Percentiles rank a stretch among this genome's conserved stretches.
These are phyloP conservation scores for Coemansia sp. DNA, from an alignment of 192 early-diverging fungal species.

Conservation along the genomic window DNA sequence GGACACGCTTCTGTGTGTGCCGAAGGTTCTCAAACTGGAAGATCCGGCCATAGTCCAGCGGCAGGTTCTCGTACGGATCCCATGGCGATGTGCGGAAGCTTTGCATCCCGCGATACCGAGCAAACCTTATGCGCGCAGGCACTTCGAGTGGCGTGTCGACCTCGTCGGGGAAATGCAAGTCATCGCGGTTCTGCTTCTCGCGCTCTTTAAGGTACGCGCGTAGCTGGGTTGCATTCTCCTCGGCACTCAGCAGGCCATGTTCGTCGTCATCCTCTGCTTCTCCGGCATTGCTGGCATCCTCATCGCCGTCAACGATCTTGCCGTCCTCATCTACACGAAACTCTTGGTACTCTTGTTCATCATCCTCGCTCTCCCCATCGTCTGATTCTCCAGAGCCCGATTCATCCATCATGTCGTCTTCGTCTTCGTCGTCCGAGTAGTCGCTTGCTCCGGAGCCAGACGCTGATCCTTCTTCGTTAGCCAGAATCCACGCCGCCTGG, in stretches of 20 bases:
- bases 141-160: constrained; percentile 91
- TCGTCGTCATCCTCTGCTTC: constrained; percentile 26
- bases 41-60: constrained; percentile 92
- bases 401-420: constrained; percentile 27
- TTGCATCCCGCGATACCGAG: constrained; percentile 93
- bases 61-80: constrained; percentile 98
- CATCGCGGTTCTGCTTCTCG: constrained; percentile 59
- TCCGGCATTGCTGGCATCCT: constrained; percentile 6
- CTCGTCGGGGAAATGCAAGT: constrained; percentile 95
- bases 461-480: constrained; percentile 59
- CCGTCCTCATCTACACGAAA: constrained; percentile 1
- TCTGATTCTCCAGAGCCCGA: constrained; percentile 47
- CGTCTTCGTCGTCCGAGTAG: constrained; percentile 59
- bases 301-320: neutral
- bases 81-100: constrained; percentile 94
- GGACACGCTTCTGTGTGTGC: constrained; percentile 76
- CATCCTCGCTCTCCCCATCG: constrained; percentile 7
- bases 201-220: constrained; percentile 62
- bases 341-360: constrained; percentile 20
- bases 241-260: constrained; percentile 28
- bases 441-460: constrained; percentile 52
- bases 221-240: constrained; percentile 50
- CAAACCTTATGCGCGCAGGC: constrained; percentile 83
- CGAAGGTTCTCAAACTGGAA: constrained; percentile 94
- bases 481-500: constrained; percentile 98